A percentile compares a stretch with the other conserved stretches of the same genome.
Conservation (phyloP, 371 early-diverging fungal genomes). For the Choanephora cucurbitarum region DNA sequence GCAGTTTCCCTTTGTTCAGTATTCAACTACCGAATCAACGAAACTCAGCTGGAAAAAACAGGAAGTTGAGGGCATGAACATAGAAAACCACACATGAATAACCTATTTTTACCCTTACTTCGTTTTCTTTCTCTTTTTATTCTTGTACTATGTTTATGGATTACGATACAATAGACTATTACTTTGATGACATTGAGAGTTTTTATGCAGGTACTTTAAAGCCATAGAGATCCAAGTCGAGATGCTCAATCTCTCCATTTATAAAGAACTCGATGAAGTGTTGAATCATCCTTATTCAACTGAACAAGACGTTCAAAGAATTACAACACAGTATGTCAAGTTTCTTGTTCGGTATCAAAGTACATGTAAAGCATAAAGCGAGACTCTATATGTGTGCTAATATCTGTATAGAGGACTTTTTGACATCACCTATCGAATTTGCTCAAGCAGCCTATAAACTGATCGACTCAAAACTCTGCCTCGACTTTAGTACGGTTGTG, state of each 20-base stretch:
- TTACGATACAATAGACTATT: conserved; percentile 45
- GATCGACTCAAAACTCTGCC: conserved; percentile 65
- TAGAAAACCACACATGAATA: conserved; percentile 4
- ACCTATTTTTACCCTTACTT: background rate
- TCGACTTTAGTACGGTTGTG: conserved; percentile 60
- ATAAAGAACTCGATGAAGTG: conserved; percentile 52
- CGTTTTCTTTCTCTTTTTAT: conserved; percentile 12
- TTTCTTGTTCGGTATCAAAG: conserved; percentile 44
- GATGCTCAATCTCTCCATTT: background rate
- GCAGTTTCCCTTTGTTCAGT: background rate
- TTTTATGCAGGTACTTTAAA: conserved; percentile 57
- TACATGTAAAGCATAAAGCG: conserved; percentile 12
- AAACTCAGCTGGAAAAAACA: background rate
- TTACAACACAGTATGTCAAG: conserved; percentile 42
- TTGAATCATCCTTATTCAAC: conserved; percentile 39
- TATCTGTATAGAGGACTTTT: conserved; percentile 48
- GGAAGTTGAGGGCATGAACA: background rate
- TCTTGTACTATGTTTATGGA: conserved; percentile 17
- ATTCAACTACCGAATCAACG: background rate
- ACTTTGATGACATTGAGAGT: conserved; percentile 43
- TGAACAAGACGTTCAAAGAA: conserved; percentile 37
- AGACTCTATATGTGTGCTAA: too few relatives aligned
- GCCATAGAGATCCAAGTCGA: background rate
- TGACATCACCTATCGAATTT: conserved; percentile 50
- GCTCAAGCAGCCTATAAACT: conserved; percentile 63